Conservation (phyloP, 352 stramenopile genomes). For the Globisporangium nodosum region DNA sequence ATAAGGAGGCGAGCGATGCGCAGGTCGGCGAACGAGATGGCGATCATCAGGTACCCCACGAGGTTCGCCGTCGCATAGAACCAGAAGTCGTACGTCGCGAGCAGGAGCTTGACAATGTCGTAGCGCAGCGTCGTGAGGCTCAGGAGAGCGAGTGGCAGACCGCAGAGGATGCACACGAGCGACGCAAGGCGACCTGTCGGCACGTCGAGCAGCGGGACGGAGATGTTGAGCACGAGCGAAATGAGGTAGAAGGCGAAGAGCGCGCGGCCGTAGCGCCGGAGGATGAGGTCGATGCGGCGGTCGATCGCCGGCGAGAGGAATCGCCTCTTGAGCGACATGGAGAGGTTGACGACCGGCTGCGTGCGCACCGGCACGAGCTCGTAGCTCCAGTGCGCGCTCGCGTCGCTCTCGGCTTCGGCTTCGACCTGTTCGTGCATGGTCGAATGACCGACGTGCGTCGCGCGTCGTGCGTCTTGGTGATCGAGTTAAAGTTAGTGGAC, state of each 20-base stretch:
- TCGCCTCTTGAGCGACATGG: conserved; percentile 22
- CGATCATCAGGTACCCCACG: conserved; percentile 9
- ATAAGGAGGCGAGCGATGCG: conserved; percentile 16
- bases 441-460: no score
- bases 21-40: conserved; percentile 17
- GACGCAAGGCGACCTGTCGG: conserved; percentile 8
- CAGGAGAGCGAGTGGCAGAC: conserved; percentile 15
- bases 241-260: conserved; percentile 9
- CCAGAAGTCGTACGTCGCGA: conserved; percentile 34
- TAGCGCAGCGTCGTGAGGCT: conserved; percentile 25
- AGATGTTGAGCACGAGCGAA: conserved; percentile 15
- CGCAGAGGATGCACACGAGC: conserved; percentile 8
- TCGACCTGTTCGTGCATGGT: background rate
- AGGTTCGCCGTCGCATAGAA: conserved; percentile 21
- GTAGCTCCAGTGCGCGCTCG: conserved; percentile 10
- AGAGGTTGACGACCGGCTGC: conserved; percentile 21
- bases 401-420: background rate
- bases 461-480: no score
- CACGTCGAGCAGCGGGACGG: conserved; percentile 15
- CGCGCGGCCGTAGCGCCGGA: conserved; percentile 12
- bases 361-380: conserved; percentile 17
- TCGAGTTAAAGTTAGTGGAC: no score
- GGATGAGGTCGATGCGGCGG: conserved; percentile 14
- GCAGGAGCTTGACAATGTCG: conserved; percentile 22
- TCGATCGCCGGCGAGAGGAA: conserved; percentile 10